Evolutionary conservation across 108 stramenopile species (phyloP).

Genomic region (Stephanodiscus minutulus): DNA sequence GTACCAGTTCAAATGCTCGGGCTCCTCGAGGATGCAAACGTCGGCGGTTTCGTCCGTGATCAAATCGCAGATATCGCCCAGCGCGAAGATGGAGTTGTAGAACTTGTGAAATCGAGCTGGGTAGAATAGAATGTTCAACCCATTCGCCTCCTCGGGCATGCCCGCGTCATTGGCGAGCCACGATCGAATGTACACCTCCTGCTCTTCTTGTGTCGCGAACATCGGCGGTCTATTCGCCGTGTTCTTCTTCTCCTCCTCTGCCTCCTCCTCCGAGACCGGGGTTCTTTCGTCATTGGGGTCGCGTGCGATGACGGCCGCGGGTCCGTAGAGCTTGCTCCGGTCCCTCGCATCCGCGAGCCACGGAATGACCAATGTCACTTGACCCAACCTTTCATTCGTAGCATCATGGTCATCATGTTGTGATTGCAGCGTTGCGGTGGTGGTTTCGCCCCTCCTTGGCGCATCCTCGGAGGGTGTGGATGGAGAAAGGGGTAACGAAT

Average conservation of each 20-base stretch:
- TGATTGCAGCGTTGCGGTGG: not conserved
- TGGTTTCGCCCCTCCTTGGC: not conserved
- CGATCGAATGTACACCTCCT: constrained; percentile 70
- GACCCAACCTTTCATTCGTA: not conserved
- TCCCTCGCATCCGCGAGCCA: constrained; percentile 8
- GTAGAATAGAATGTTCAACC: constrained; percentile 60
- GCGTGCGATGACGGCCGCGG: not conserved
- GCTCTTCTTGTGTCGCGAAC: constrained; percentile 51
- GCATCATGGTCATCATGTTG: not conserved
- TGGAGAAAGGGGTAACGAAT: not conserved
- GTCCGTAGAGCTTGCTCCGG: constrained; percentile 1
- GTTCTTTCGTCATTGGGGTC: not conserved
- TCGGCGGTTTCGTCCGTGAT: constrained; percentile 46
- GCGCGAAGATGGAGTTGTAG: constrained; percentile 69
- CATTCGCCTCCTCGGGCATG: constrained; percentile 58
- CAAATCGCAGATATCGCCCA: constrained; percentile 65
- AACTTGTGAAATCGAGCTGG: constrained; percentile 55
- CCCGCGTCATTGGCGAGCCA: constrained; percentile 67
- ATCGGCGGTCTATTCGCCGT: not conserved
- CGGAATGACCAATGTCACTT: constrained; percentile 4
- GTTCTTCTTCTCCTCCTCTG: not conserved
- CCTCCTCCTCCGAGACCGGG: not conserved
- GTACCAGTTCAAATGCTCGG: constrained; percentile 89
- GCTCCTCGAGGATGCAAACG: constrained; percentile 87
- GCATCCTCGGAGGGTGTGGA: not conserved